Percentiles rank a stretch among this genome's conserved stretches.
phyloP scores from a whole-genome alignment of 78 protist species.

The Monosiga brevicollis region DNA sequence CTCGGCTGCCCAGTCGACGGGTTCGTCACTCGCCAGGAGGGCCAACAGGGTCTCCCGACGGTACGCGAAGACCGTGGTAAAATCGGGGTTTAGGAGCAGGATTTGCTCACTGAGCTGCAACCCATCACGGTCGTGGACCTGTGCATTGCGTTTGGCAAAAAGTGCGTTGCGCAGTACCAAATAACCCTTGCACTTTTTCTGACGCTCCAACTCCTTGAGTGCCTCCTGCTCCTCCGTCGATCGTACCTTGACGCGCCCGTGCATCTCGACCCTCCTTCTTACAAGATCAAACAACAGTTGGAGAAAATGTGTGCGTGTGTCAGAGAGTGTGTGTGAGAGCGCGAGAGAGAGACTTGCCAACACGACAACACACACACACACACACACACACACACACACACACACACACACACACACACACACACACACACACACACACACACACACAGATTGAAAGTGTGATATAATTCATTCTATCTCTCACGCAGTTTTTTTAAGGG shows the following conservation, averaged over 20 bases:
- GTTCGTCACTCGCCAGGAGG: too few species aligned
- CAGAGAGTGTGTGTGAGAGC: not conserved
- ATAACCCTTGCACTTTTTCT: not conserved
- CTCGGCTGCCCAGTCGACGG: too few species aligned
- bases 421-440: conserved; percentile 6
- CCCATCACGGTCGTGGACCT: too few species aligned
- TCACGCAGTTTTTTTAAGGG: not conserved
- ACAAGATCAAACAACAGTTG: not conserved
- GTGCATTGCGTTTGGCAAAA: too few species aligned
- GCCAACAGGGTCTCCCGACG: too few species aligned
- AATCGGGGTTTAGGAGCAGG: too few species aligned
- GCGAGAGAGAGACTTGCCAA: not conserved
- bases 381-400: not conserved
- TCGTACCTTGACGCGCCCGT: too few species aligned
- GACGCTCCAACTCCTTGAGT: not conserved
- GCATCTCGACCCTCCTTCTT: not conserved
- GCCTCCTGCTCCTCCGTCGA: too few species aligned
- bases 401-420: not conserved
- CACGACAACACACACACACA: not conserved
- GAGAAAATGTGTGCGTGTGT: not conserved
- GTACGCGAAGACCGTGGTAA: too few species aligned
- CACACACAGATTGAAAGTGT: not conserved
- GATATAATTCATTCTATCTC: not conserved
- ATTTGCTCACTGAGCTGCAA: too few species aligned
- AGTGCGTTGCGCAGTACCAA: not conserved